Base-by-base conservation (phyloP, 75 land plant genomes). In the Gnetum montanum region DNA sequence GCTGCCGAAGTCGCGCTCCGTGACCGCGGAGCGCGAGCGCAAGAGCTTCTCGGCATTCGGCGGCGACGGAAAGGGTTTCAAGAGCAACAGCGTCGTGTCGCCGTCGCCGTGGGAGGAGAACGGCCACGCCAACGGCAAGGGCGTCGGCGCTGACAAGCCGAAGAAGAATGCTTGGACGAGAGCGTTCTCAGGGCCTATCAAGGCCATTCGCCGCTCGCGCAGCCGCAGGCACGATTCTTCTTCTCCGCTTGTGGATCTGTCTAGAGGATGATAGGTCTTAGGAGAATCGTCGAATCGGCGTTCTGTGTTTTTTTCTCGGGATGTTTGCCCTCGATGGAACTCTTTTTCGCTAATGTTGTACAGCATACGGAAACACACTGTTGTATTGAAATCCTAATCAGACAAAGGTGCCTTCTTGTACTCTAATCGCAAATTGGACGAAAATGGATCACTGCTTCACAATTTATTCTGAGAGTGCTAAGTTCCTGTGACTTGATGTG, bases 31-130 rank as follows among this genome's bases (percentile, higher is more conserved):
- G 5, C 28, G 23, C 3, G 55, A 35, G 10, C 16, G 55, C 5
- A n/a, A 16, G 36, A 52, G 55, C 33, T 52, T 31, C 20, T 52
- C 55, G 30, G 55, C 35, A 4, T 49, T 28, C n/a, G 53, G 53
- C 4, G 30, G 33, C 23, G 5, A 31, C 10, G 30, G 55, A 35
- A 35, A 52, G 20, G 55, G 33, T 28, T 28, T 1, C 30, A 52
- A 23, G 35, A 52, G 31, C 43, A 15, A 18, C 43, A 41, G 7
- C 7, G 1, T 36, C 38, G 12, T n/a, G n/a, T n/a, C n/a, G n/a
- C n/a, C n/a, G 43, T 6, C 18, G n/a, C 43, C 43, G 7, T 30
- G 18, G 55, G 53, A 4, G 2, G 54, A 50, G 54, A 34, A 29
- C 34, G 31, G 31, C 34, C 34, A 34, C 31, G 15, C 54, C 22